A percentile compares a stretch with the other conserved stretches of the same genome.
Conservation (phyloP, 2,329 filamentous ascomycete genomes). For the Aspergillus fijiensis region DNA sequence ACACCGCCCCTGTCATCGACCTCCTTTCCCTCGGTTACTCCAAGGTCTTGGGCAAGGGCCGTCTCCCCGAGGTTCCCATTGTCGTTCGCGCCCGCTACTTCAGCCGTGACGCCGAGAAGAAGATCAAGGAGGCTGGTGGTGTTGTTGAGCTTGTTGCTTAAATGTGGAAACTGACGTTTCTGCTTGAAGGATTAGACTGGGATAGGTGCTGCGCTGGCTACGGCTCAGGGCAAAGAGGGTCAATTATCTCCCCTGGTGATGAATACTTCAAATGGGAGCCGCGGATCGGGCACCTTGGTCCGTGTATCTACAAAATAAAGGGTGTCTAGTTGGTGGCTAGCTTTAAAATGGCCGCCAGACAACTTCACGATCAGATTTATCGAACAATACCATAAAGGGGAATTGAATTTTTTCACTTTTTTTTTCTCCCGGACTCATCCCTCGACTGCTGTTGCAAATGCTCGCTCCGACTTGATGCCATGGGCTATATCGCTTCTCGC, state of each 20-base stretch:
- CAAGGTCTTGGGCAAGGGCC: slow-evolving; percentile 98
- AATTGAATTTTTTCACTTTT: slow-evolving; percentile 22
- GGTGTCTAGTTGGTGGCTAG: slow-evolving; percentile 38
- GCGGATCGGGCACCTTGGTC: slow-evolving; percentile 28
- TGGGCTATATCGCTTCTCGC: neutral
- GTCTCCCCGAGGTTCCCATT: slow-evolving; percentile 86
- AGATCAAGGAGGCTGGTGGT: slow-evolving; percentile 97
- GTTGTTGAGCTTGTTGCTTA: slow-evolving; percentile 94
- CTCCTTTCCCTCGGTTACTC: slow-evolving; percentile 96
- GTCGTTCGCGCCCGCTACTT: slow-evolving; percentile 95
- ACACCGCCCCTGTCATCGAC: slow-evolving; percentile 96
- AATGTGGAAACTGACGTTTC: slow-evolving; percentile 36
- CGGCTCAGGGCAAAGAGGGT: slow-evolving; percentile 32
- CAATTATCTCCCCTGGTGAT: slow-evolving; percentile 28
- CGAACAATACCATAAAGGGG: slow-evolving; percentile 38
- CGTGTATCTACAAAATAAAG: slow-evolving; percentile 36
- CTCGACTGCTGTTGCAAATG: neutral
- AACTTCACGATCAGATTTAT: slow-evolving; percentile 40
- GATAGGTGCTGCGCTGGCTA: slow-evolving; percentile 31
- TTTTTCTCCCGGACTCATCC: slow-evolving; percentile 12
- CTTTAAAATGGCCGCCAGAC: slow-evolving; percentile 38
- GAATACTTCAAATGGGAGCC: slow-evolving; percentile 32
- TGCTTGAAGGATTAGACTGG: slow-evolving; percentile 26
- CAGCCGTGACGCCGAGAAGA: slow-evolving; percentile 93
- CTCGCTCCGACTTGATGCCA: neutral